Conservation (phyloP, 352 stramenopile genomes). For the Blastocystis sp. region DNA sequence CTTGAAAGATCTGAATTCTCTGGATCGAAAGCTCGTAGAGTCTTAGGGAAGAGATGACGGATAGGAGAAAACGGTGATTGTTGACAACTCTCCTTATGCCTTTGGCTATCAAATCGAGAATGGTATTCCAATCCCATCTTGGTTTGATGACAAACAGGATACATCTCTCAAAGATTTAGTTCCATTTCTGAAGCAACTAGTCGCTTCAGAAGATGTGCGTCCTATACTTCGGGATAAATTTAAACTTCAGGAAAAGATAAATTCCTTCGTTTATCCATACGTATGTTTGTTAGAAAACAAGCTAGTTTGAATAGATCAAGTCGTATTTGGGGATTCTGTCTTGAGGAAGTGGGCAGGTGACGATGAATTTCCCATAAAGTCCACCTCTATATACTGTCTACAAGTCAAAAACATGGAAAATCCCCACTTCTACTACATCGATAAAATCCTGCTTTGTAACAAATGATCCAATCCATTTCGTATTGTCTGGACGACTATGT, state of each 20-base stretch:
- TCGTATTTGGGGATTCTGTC: constrained; percentile 74
- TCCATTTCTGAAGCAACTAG: constrained; percentile 82
- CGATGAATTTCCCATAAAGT: constrained; percentile 74
- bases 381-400: constrained; percentile 77
- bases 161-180: constrained; percentile 90
- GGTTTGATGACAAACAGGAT: constrained; percentile 91
- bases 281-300: constrained; percentile 38
- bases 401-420: not conserved
- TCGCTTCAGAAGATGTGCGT: constrained; percentile 77
- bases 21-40: constrained; percentile 80
- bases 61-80: constrained; percentile 74
- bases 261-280: not conserved
- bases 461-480: constrained; percentile 79
- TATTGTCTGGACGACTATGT: constrained; percentile 75
- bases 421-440: constrained; percentile 75
- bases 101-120: constrained; percentile 97
- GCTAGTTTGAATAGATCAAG: not conserved
- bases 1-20: constrained; percentile 93
- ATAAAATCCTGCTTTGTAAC: constrained; percentile 74
- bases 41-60: not conserved
- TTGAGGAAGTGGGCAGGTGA: constrained; percentile 74
- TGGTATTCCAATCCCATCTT: constrained; percentile 93
- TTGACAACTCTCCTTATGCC: constrained; percentile 94
- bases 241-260: constrained; percentile 67
- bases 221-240: constrained; percentile 81